Percentiles rank a stretch among this genome's conserved stretches.
These are phyloP conservation scores for Colletotrichum sp. DNA, from an alignment of 2,329 filamentous ascomycete genomes.

Conservation along the genomic window DNA sequence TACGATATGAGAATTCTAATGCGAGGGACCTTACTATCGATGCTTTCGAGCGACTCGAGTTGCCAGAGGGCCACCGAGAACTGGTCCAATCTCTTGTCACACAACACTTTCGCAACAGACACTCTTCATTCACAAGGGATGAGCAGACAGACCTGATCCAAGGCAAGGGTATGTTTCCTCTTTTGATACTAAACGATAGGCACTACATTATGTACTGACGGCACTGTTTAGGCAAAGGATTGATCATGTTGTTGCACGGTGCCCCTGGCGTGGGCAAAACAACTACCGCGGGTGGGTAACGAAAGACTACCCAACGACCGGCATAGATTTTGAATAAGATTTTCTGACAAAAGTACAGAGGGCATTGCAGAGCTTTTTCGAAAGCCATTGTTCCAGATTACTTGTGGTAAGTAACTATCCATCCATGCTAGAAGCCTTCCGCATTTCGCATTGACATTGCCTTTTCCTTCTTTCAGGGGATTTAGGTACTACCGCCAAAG, in stretches of 20 bases:
- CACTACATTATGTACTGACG: too few relatives aligned
- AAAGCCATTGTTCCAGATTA: neutral
- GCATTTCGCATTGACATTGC: too few relatives aligned
- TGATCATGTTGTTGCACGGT: neutral
- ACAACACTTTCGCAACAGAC: neutral
- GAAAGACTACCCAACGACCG: too few relatives aligned
- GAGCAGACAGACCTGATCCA: rapidly evolving
- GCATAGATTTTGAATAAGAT: too few relatives aligned
- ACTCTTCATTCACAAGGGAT: rapidly evolving
- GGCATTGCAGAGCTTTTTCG: neutral
- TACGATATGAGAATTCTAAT: neutral
- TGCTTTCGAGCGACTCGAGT: neutral
- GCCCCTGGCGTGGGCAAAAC: neutral
- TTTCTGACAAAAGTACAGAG: too few relatives aligned
- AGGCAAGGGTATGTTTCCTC: neutral
- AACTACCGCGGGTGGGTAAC: neutral
- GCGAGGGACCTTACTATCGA: neutral
- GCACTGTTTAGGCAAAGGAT: too few relatives aligned
- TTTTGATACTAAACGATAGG: too few relatives aligned
- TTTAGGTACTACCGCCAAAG: neutral
- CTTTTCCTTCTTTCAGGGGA: too few relatives aligned
- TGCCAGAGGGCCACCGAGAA: neutral
- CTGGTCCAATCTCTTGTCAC: neutral
- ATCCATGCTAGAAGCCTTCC: too few relatives aligned
- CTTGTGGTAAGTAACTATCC: too few relatives aligned